These are phyloP conservation scores for Aspergillus aculeatus DNA, from an alignment of 2,329 filamentous ascomycete species.

Conservation along the genomic window DNA sequence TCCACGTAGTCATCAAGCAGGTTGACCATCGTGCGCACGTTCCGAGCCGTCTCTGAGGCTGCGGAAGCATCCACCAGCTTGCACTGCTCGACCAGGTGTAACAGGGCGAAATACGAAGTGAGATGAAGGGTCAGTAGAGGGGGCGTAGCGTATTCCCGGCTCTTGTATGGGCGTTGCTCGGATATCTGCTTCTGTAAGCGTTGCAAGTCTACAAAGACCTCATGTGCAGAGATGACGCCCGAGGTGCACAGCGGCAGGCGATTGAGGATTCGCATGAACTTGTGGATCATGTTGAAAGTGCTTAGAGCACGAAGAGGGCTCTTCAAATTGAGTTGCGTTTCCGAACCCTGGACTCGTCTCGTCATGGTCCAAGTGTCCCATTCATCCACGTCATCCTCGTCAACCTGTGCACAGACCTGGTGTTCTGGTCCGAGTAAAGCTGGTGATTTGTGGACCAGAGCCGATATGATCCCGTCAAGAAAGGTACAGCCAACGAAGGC, in stretches of 20 bases:
- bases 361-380: constrained; percentile 18
- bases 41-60: too few species aligned
- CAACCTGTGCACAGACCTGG: neutral
- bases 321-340: neutral
- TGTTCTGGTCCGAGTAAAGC: constrained; percentile 9
- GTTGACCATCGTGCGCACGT: neutral
- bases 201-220: neutral
- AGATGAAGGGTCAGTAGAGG: constrained; percentile 19
- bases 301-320: neutral
- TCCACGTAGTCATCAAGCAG: constrained; percentile 17
- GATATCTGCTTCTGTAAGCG: neutral
- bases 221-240: neutral
- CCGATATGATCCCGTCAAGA: constrained; percentile 18
- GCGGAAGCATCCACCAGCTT: neutral
- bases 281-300: neutral
- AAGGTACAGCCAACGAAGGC: constrained; percentile 17
- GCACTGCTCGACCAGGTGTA: constrained; percentile 10
- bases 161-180: constrained; percentile 1
- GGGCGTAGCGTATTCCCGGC: constrained; percentile 5
- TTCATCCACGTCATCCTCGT: constrained; percentile 21
- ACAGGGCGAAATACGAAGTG: constrained; percentile 11
- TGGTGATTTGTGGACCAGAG: constrained; percentile 9
- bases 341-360: neutral
- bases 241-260: neutral
- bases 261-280: neutral